Conservation (phyloP, 73 alveolate genomes). For the Symbiodinium natans region DNA sequence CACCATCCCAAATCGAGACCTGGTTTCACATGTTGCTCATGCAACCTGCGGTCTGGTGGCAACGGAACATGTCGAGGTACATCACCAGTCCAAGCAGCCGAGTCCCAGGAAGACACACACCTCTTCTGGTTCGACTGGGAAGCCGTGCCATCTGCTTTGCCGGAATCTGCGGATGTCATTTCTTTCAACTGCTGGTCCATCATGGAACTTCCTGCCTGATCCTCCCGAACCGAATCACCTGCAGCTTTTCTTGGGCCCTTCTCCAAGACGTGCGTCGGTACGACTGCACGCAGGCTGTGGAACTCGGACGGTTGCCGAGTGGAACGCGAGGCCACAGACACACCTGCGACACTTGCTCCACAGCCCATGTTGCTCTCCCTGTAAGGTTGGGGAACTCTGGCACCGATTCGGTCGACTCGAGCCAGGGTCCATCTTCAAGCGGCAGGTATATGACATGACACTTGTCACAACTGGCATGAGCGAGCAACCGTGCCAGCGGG, state of each 20-base stretch:
- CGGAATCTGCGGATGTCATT: not conserved
- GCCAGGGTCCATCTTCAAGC: not conserved
- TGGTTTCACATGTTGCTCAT: not conserved
- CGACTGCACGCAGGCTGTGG: conserved; percentile 11
- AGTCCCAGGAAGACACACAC: not conserved
- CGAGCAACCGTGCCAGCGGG: too few species aligned
- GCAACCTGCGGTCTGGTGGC: not conserved
- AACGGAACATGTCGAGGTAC: not conserved
- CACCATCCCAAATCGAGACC: too few species aligned
- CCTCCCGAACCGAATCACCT: too few species aligned
- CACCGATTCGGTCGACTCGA: conserved; percentile 24
- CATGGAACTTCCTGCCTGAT: too few species aligned
- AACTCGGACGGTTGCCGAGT: not conserved
- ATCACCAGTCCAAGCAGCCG: not conserved
- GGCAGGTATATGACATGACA: not conserved
- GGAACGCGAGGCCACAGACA: not conserved
- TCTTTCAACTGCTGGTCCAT: too few species aligned
- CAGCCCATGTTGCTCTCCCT: not conserved
- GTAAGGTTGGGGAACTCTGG: too few species aligned
- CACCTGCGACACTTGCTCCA: not conserved
- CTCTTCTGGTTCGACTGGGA: not conserved
- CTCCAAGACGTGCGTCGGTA: conserved; percentile 7
- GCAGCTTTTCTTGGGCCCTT: too few species aligned
- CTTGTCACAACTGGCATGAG: too few species aligned
- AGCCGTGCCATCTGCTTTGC: not conserved